Percentiles rank a stretch among this genome's conserved stretches.
Evolutionary conservation across 768 basidiomycete species (phyloP).

Genomic region (Grammothele lineata): DNA sequence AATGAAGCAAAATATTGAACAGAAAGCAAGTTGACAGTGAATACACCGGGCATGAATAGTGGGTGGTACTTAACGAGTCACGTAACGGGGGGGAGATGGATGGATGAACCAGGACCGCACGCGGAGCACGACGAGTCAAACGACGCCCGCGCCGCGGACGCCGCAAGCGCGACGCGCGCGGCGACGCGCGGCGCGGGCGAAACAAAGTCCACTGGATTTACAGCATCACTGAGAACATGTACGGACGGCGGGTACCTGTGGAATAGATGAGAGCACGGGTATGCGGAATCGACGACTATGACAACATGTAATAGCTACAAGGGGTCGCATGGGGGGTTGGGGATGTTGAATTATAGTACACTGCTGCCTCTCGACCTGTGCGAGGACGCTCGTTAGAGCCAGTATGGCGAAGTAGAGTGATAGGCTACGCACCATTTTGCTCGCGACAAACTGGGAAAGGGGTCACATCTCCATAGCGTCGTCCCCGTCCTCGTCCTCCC

Average conservation of each 20-base stretch:
- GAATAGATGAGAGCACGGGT: slow-evolving; percentile 15
- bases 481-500: slow-evolving; percentile 1
- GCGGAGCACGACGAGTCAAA: no score
- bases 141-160: background rate
- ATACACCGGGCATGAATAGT: no score
- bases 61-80: no score
- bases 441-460: slow-evolving; percentile 9
- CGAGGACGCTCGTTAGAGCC: no score
- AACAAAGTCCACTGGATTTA: background rate
- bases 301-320: slow-evolving; percentile 19
- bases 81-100: no score
- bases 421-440: slow-evolving; percentile 17
- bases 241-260: no score
- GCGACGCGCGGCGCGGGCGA: no score
- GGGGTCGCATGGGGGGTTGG: slow-evolving; percentile 15
- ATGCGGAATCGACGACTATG: slow-evolving; percentile 14
- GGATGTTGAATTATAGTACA: slow-evolving; percentile 17
- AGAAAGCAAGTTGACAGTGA: no score
- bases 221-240: background rate
- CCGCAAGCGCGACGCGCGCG: no score
- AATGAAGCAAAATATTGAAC: no score
- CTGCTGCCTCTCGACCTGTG: slow-evolving; percentile 14
- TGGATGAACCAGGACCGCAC: no score
- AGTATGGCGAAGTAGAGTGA: background rate
- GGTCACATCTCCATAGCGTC: slow-evolving; percentile 14